phyloP scores from a whole-genome alignment of 2,329 filamentous ascomycete genomes.

The Aspergillus luchuensis region DNA sequence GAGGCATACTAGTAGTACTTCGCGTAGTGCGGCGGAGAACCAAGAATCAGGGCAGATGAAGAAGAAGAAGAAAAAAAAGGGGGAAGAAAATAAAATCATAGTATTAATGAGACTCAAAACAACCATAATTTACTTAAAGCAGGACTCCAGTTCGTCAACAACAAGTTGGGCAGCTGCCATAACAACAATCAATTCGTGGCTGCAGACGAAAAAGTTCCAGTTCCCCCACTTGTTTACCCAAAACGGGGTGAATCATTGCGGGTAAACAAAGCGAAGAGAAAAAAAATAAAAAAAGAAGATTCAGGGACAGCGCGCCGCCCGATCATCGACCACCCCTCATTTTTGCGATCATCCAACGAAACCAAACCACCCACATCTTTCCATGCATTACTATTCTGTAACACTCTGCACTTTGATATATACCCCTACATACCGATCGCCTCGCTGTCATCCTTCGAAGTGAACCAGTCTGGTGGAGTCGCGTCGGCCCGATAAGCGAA shows the following conservation, averaged over 20 bases:
- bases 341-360: slow-evolving; percentile 4
- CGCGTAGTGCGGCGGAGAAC: no score
- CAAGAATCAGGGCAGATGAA: no score
- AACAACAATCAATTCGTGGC: slow-evolving; percentile 10
- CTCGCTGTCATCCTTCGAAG: neutral
- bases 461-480: neutral
- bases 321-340: slow-evolving; percentile 11
- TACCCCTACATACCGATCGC: neutral
- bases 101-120: no score
- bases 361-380: neutral
- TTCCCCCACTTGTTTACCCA: slow-evolving; percentile 9
- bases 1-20: neutral
- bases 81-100: no score
- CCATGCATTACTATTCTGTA: neutral
- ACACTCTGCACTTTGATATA: neutral
- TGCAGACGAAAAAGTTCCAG: neutral
- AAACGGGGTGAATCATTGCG: slow-evolving; percentile 16
- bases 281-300: slow-evolving; percentile 15
- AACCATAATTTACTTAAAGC: neutral
- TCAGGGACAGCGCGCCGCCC: slow-evolving; percentile 6
- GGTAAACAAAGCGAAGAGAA: slow-evolving; percentile 18
- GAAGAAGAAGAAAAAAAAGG: no score
- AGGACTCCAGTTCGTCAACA: no score
- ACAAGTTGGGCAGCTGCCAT: slow-evolving; percentile 9
- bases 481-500: neutral